phyloP scores from a whole-genome alignment of 768 basidiomycete genomes.

The Tephrocybe sp. region DNA sequence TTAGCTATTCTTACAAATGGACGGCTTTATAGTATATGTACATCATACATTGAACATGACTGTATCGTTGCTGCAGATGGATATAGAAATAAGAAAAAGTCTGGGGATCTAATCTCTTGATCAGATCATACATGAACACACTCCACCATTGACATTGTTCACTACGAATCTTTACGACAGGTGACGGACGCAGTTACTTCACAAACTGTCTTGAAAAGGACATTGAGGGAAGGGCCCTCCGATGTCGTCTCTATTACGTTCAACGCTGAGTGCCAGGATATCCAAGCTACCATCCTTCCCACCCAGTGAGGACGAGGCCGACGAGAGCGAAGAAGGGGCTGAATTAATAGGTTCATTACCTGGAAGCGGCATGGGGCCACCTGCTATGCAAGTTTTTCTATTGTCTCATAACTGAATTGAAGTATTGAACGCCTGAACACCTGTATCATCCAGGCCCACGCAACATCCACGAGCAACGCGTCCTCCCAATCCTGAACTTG shows the following conservation, averaged over 20 bases:
- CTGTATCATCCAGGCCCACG: constrained; percentile 33
- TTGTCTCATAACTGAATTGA: constrained; percentile 6
- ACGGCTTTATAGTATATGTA: too few relatives aligned
- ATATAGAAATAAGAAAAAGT: too few relatives aligned
- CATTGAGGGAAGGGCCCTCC: background rate
- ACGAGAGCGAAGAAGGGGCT: constrained; percentile 55
- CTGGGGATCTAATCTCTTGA: too few relatives aligned
- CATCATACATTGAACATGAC: too few relatives aligned
- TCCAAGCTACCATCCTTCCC: constrained; percentile 71
- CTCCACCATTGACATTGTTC: too few relatives aligned
- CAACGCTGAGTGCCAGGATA: constrained; percentile 73
- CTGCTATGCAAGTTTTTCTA: constrained; percentile 53
- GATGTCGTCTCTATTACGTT: constrained; percentile 77
- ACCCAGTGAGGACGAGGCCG: constrained; percentile 32
- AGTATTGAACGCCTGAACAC: constrained; percentile 16
- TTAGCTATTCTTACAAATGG: too few relatives aligned
- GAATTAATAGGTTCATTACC: constrained; percentile 66
- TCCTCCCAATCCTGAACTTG: constrained; percentile 58
- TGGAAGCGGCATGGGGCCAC: constrained; percentile 57
- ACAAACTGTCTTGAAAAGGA: too few relatives aligned
- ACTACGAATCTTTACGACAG: too few relatives aligned
- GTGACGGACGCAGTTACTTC: too few relatives aligned
- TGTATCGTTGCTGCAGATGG: too few relatives aligned
- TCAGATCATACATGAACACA: too few relatives aligned
- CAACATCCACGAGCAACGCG: constrained; percentile 28